Percentiles rank a stretch among this genome's conserved stretches.
Conservation (phyloP, 2,329 filamentous ascomycete species). For the Alternaria gansuensis region DNA sequence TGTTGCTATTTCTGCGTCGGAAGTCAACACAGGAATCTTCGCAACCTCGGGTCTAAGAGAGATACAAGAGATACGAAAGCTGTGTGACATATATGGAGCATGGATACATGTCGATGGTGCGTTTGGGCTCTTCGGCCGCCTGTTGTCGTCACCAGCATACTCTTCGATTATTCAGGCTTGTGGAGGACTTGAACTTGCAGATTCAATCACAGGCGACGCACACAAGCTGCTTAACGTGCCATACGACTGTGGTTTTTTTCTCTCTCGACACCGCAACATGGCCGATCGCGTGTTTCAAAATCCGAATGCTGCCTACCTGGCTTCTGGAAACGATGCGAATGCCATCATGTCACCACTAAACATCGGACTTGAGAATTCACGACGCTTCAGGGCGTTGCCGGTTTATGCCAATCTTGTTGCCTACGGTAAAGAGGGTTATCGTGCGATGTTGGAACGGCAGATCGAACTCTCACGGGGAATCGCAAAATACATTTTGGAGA, state of each 20-base stretch:
- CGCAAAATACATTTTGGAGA: constrained; percentile 68
- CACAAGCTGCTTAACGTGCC: constrained; percentile 96
- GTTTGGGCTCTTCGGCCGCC: constrained; percentile 82
- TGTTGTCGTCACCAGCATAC: constrained; percentile 70
- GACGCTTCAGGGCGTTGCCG: constrained; percentile 88
- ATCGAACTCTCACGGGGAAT: constrained; percentile 74
- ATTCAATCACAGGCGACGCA: constrained; percentile 85
- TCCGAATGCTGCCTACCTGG: constrained; percentile 83
- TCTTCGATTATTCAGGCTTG: constrained; percentile 60
- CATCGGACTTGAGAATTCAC: constrained; percentile 88
- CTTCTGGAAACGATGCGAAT: constrained; percentile 50
- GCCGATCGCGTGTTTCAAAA: constrained; percentile 59
- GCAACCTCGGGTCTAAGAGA: constrained; percentile 68
- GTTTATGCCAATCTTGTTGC: constrained; percentile 82
- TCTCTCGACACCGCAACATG: constrained; percentile 64
- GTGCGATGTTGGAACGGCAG: constrained; percentile 75
- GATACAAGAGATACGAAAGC: constrained; percentile 67
- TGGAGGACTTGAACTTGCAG: constrained; percentile 78
- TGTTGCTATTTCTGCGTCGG: constrained; percentile 81
- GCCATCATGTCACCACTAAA: constrained; percentile 82
- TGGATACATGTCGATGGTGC: constrained; percentile 95
- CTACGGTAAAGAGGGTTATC: constrained; percentile 75
- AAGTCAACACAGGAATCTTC: constrained; percentile 90
- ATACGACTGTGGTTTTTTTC: constrained; percentile 92
- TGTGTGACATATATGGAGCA: constrained; percentile 77